These are phyloP conservation scores for Paramecium caudatum DNA, from an alignment of 73 alveolate genomes.

Conservation along the genomic window DNA sequence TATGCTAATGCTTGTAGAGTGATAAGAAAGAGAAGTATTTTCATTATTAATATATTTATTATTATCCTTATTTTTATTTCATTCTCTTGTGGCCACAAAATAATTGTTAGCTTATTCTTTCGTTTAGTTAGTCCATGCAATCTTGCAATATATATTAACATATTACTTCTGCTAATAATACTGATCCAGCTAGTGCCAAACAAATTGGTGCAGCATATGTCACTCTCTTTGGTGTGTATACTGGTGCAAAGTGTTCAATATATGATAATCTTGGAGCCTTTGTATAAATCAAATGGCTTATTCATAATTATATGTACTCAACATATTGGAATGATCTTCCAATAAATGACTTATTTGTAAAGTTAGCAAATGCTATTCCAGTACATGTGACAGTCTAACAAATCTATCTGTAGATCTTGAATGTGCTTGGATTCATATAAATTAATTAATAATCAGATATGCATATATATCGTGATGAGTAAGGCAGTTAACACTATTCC, in stretches of 20 bases:
- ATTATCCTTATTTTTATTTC: background rate
- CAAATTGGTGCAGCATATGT: constrained; percentile 44
- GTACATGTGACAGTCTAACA: background rate
- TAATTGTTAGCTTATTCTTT: constrained; percentile 42
- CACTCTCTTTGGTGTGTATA: constrained; percentile 48
- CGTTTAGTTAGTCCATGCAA: constrained; percentile 21
- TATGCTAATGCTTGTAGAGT: background rate
- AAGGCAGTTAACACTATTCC: constrained; percentile 16
- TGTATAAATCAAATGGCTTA: constrained; percentile 24
- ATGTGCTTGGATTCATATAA: constrained; percentile 56
- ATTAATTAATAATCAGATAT: too few relatives aligned
- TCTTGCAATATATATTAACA: background rate
- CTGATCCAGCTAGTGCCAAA: constrained; percentile 25
- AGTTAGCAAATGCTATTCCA: background rate
- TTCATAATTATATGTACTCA: background rate
- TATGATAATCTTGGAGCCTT: constrained; percentile 60
- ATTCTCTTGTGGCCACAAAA: constrained; percentile 52
- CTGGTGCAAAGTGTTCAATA: constrained; percentile 27
- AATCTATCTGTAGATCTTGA: constrained; percentile 49
- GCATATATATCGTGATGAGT: constrained; percentile 1
- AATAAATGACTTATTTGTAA: background rate
- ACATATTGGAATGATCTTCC: constrained; percentile 8
- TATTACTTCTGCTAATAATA: constrained; percentile 26
- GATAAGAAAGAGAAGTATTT: background rate
- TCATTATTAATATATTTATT: background rate